Evolutionary conservation across 768 basidiomycete genomes (phyloP), one percentile per base, ranked within the genome.

Genomic region (Macrocybe gigantea): DNA sequence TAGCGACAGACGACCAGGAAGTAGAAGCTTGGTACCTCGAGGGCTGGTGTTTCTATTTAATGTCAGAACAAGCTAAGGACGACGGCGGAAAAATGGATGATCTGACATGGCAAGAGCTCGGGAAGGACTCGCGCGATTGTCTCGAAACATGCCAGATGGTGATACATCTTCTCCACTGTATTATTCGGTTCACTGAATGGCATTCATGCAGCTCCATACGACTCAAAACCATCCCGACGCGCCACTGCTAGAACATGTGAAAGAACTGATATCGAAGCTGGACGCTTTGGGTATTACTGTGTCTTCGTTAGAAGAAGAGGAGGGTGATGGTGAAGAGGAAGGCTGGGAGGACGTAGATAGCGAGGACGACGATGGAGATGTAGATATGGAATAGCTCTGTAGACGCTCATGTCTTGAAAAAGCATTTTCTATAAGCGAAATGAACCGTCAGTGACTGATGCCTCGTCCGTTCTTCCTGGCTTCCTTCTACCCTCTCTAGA

Each of bases 21-120:
- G 83, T 93, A 9, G 92, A 94, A 56, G 93, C 85, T 1, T 94
- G 93, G 84, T 95, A 95, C 60, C 78, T 95, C 30, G 92, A 94
- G 64, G 93, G 92, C 45, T 96, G 92, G 92, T 86, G 88, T 53
- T 92, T 89, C 73, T 91, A 82, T 69, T 68, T 94, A 40, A 82
- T 88, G 79, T 78, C 82, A 0, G 85, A 88, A 61, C 78, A 84
- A 50, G 80, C 79, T 6, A 74, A 79, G 51, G 81, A 85, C 55
- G 75, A 65, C 9, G 73, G 71, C 29, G 75, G 72, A 13, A 74
- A 64, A 34, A 49, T 74, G 31, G 74, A 75, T 33, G 79, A 75
- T 12, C 56, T 85, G 52, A 77, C 77, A 3, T 88, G 85, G 80
- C 74, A 86, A 59, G 90, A 93, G 52, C 79, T 93, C 39, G 85